Evolutionary conservation across 371 early-diverging fungal genomes (phyloP).

Genomic region (Apophysomyces trapeziformis): DNA sequence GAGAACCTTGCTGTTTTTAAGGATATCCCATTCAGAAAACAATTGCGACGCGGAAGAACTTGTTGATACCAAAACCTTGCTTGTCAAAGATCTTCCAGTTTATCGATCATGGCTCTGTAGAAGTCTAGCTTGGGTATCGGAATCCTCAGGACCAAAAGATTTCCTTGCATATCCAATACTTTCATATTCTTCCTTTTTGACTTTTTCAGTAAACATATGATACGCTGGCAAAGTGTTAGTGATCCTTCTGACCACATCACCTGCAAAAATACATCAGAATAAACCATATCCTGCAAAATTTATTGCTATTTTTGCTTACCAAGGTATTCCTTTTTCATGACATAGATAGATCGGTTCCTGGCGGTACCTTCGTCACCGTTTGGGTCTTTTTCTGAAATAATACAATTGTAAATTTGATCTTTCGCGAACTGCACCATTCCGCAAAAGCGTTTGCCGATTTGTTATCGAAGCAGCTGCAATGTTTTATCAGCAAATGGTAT

Average conservation of each 20-base stretch:
- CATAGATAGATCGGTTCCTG: slow-evolving; percentile 2
- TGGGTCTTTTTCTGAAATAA: neutral
- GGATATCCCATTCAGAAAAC: slow-evolving; percentile 8
- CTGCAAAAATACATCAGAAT: slow-evolving; percentile 2
- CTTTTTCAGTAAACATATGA: slow-evolving; percentile 5
- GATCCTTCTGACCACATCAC: slow-evolving; percentile 9
- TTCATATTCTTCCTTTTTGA: slow-evolving; percentile 13
- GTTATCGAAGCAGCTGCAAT: neutral
- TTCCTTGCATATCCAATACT: slow-evolving; percentile 13
- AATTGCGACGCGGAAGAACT: slow-evolving; percentile 13
- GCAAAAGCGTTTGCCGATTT: slow-evolving; percentile 3
- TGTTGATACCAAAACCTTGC: slow-evolving; percentile 8
- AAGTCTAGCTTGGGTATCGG: slow-evolving; percentile 11
- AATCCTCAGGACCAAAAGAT: slow-evolving; percentile 9
- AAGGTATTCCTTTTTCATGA: slow-evolving; percentile 5
- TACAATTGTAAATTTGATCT: neutral
- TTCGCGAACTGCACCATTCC: neutral
- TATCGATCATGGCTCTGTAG: slow-evolving; percentile 14
- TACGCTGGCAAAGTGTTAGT: slow-evolving; percentile 1
- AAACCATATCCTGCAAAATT: neutral
- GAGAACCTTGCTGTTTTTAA: slow-evolving; percentile 8
- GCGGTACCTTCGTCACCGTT: neutral
- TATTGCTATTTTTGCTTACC: neutral
- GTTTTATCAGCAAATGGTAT: neutral
- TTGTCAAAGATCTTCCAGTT: slow-evolving; percentile 11